Conservation (phyloP, 345 rosid genomes). For the Arabis hirsuta region DNA sequence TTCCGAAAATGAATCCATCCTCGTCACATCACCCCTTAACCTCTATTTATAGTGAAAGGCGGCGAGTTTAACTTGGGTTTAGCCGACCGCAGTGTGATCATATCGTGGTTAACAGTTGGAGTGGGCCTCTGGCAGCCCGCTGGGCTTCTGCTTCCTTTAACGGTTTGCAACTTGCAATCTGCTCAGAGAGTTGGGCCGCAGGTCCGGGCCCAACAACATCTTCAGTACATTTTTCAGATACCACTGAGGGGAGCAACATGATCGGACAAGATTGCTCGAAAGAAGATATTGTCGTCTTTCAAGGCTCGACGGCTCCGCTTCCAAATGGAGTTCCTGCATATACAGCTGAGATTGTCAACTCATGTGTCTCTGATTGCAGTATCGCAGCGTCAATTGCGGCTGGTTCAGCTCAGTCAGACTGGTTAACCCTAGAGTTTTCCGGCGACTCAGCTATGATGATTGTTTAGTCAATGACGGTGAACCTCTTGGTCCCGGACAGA, state of each 20-base stretch:
- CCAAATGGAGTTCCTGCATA: slow-evolving; percentile 72
- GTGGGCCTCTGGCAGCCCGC: too few species aligned
- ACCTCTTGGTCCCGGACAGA: slow-evolving; percentile 63
- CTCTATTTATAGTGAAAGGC: too few species aligned
- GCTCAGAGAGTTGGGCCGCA: too few species aligned
- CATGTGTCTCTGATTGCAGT: slow-evolving; percentile 56
- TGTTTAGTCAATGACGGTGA: slow-evolving; percentile 71
- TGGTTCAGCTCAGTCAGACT: slow-evolving; percentile 72
- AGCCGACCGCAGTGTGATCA: too few species aligned
- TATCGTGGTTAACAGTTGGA: too few species aligned
- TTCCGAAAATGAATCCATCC: too few species aligned
- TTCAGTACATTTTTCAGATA: slow-evolving; percentile 23
- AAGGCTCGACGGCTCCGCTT: slow-evolving; percentile 60
- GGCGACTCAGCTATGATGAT: slow-evolving; percentile 59
- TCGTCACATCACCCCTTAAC: too few species aligned
- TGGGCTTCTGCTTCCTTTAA: too few species aligned
- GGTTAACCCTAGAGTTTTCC: slow-evolving; percentile 63
- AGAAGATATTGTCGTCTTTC: slow-evolving; percentile 62
- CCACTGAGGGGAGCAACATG: slow-evolving; percentile 44
- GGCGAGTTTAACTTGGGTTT: too few species aligned
- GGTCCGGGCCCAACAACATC: too few species aligned
- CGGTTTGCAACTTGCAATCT: too few species aligned
- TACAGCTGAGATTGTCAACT: slow-evolving; percentile 60
- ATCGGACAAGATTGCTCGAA: slow-evolving; percentile 63
- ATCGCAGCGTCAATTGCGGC: slow-evolving; percentile 61